Conservation (phyloP, 176 grass and related monocot species). For the Calamus simplicifolius region DNA sequence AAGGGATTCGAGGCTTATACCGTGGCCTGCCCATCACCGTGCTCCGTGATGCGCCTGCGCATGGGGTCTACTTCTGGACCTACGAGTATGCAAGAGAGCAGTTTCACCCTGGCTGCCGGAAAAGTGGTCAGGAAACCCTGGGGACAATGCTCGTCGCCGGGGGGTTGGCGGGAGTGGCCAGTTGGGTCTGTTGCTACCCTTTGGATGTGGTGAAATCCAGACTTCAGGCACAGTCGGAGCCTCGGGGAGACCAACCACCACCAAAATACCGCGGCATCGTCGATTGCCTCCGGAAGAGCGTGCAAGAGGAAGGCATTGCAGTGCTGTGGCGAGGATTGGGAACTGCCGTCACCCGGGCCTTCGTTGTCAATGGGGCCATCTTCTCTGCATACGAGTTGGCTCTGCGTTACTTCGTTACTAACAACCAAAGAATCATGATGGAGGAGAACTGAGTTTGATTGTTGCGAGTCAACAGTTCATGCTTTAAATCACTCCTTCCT, state of each 20-base stretch:
- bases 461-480: too few species aligned
- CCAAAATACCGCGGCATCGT: constrained; percentile 60
- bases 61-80: constrained; percentile 95
- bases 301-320: constrained; percentile 59
- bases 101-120: constrained; percentile 73
- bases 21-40: constrained; percentile 65
- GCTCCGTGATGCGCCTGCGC: constrained; percentile 83
- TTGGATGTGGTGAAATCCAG: constrained; percentile 92
- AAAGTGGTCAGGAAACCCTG: constrained; percentile 43
- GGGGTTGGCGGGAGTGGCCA: constrained; percentile 80
- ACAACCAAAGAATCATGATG: constrained; percentile 32
- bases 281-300: constrained; percentile 80
- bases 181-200: constrained; percentile 93
- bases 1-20: constrained; percentile 67
- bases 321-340: constrained; percentile 95
- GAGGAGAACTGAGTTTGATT: constrained; percentile 54
- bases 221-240: constrained; percentile 62
- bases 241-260: constrained; percentile 4
- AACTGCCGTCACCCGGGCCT: constrained; percentile 69
- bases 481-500: too few species aligned
- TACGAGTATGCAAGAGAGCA: constrained; percentile 71
- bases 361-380: constrained; percentile 90
- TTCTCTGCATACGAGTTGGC: constrained; percentile 88
- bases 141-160: constrained; percentile 81
- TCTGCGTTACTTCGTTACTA: constrained; percentile 48